Conservation (phyloP, 129 eudicot genomes). For the Smallanthus sonchifolius region DNA sequence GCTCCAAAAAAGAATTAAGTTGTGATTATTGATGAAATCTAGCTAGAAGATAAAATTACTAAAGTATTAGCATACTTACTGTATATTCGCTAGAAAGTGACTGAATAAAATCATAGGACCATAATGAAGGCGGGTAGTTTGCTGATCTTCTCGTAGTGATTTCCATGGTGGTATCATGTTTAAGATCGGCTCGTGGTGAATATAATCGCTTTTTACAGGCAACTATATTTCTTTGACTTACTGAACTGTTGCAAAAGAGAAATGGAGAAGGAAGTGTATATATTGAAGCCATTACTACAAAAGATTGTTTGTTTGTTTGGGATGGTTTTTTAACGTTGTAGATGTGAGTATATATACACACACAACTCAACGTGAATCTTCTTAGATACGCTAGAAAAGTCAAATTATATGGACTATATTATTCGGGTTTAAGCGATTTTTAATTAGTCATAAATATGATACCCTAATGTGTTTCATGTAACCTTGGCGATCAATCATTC, state of each 20-base stretch:
- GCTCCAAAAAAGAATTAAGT: too few species aligned
- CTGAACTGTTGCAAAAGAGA: not conserved
- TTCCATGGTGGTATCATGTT: conserved; percentile 1
- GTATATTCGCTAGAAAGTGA: conserved; percentile 21
- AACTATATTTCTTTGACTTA: not conserved
- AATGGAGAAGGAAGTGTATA: conserved; percentile 2
- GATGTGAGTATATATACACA: not conserved
- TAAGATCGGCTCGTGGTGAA: not conserved
- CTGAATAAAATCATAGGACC: conserved; percentile 26
- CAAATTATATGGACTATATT: not conserved
- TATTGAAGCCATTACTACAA: conserved; percentile 9
- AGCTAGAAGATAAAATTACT: not conserved
- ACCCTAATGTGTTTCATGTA: too few species aligned
- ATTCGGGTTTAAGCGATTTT: not conserved
- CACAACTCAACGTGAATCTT: not conserved
- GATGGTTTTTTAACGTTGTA: not conserved
- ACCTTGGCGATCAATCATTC: too few species aligned
- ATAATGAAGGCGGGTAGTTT: conserved; percentile 25
- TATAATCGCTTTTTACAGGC: not conserved
- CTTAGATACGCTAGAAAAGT: not conserved
- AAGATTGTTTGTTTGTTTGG: not conserved
- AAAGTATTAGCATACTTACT: not conserved
- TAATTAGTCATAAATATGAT: not conserved
- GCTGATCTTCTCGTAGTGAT: conserved; percentile 22
- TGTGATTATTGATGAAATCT: not conserved